Evolutionary conservation across 2,329 filamentous ascomycete genomes (phyloP).

Genomic region (Xylariaceae sp.): DNA sequence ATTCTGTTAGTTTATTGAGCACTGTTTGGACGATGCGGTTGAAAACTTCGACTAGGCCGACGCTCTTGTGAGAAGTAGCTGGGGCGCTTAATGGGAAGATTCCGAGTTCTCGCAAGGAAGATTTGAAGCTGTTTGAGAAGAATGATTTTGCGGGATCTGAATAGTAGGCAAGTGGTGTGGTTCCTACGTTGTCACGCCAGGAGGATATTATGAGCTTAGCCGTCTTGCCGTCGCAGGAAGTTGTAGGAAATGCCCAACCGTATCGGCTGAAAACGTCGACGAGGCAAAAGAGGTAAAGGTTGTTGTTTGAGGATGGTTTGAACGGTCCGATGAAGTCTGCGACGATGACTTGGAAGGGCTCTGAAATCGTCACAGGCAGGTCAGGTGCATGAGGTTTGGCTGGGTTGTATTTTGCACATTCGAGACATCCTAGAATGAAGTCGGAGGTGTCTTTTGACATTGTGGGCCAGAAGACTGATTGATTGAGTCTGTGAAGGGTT

Average conservation of each 20-base stretch:
- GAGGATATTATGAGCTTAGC: too few relatives aligned
- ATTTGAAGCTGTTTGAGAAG: not conserved
- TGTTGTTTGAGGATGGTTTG: too few relatives aligned
- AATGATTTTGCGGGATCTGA: not conserved
- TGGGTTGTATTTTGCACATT: not conserved
- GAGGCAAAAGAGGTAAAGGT: too few relatives aligned
- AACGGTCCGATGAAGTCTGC: not conserved
- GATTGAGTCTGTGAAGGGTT: not conserved
- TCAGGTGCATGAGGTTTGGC: not conserved
- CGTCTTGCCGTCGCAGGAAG: too few relatives aligned
- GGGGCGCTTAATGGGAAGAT: not conserved
- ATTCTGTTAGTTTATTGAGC: too few relatives aligned
- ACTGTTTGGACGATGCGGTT: too few relatives aligned
- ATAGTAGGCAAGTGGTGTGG: not conserved
- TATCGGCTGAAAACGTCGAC: not conserved
- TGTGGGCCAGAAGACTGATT: not conserved
- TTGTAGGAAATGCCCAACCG: not conserved
- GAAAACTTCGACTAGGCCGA: not conserved
- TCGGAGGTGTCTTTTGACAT: not conserved
- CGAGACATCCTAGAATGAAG: not conserved
- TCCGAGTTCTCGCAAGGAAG: not conserved
- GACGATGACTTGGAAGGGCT: not conserved
- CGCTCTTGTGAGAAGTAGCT: not conserved
- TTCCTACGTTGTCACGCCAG: too few relatives aligned
- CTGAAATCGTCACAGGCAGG: not conserved